Evolutionary conservation across 2,329 filamentous ascomycete genomes (phyloP), one percentile per base, ranked within the genome.

Genomic region (Graphium sp.): DNA sequence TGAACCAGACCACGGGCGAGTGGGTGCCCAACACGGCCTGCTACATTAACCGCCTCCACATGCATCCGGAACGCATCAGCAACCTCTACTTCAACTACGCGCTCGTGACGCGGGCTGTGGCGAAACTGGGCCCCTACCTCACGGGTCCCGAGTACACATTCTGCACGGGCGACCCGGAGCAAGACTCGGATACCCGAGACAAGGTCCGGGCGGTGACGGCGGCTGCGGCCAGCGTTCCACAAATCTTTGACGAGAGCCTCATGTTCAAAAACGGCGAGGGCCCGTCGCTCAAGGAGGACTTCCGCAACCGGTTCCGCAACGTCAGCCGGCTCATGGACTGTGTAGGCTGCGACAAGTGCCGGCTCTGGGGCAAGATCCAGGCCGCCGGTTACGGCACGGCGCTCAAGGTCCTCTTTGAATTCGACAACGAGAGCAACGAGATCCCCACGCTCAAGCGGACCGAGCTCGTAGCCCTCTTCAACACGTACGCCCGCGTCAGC

Each of bases 31-130:
- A 98, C 44, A 51, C 92, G 30, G 61, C 74, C 37, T 98, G 89
- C 61, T 98, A 93, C 62, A 73, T 80, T 46, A 59, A 74, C 19
- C 74, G 89, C n/a, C 66, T 98, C 11, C 81, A 93, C 50, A 61
- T 65, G 14, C 72, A 80, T 47, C 83, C 87, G 0, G 89, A 98
- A 40, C 79, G 87, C 35, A 80, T 98, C 45, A 89, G 85, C 40
- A 98, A 98, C 52, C 65, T 98, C 28, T 98, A 98, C 60, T 98
- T 98, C 61, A 95, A 98, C 66, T 98, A 93, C 46, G 89, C 89
- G 1, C 66, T 98, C n/a, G 65, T 98, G 22, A 78, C 87, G 16
- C 79, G 89, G 28, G 89, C 89, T 9, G 69, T 95, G 22, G 79
- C 82, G 30, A 98, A 98, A 55, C 67, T 95, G 7, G 80, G 78